Base-by-base conservation (phyloP, 352 stramenopile species). In the Pythium aquatile region DNA sequence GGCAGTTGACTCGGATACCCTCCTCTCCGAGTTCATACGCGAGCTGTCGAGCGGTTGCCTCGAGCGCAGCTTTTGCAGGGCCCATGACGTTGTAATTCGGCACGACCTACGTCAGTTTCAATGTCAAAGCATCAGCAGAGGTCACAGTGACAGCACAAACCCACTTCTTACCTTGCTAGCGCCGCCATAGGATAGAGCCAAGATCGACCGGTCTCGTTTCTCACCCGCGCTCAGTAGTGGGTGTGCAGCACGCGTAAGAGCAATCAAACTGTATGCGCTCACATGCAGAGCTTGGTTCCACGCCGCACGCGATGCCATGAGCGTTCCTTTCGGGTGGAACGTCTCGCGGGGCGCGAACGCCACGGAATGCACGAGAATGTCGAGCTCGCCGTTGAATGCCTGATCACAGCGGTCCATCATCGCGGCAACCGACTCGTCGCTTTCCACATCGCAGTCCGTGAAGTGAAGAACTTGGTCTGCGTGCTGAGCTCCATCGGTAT, bases 51-150 rank as follows among this genome's bases (percentile, higher is more conserved):
- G 90, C 74, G 14, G 83, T 89, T 6, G 87, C 84, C 63, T 98
- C 93, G 6, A 98, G 76, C 8, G 87, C 85, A 33, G 90, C 93
- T 63, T 98, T 98, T 17, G 88, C 90, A 5, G 90, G 90, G 5
- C 93, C 93, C 93, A 98, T 98, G 17, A 94, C 73, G 63, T 96
- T 93, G 76, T 98, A 98, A 53, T 83, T 91, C 13, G 87, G 90
- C 42, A 97, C 80, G 39, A 95, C 87, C 66, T 89, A 49, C 26
- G 59, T 5, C 5, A 55, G 20, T 24, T 24, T 24, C 20, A 24
- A 24, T 1, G 9, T 35, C 4, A 30, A 61, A 6, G 44, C 7
- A 47, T 5, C 3, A 49, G 53, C 30, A 49, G 26, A 29, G 13
- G 24, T 8, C 14, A n/a, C 9, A 59, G 20, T 24, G 4, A 10